Conservation (phyloP, 73 alveolate species). For the Halteria grandinella region DNA sequence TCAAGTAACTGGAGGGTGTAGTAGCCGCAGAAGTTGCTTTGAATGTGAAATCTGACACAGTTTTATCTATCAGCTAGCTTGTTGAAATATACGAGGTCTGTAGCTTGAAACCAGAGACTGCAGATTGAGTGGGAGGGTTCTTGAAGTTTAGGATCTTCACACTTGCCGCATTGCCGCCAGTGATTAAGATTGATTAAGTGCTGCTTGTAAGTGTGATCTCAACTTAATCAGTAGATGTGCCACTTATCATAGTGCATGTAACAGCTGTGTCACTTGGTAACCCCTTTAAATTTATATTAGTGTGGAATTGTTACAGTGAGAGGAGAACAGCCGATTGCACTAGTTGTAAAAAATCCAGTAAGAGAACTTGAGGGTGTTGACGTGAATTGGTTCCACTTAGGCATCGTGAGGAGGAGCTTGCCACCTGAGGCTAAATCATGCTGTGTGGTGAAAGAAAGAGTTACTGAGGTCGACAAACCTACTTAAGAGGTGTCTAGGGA, state of each 20-base stretch:
- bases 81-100: conserved; percentile 2
- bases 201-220: background rate
- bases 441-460: background rate
- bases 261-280: background rate
- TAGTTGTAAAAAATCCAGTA: conserved; percentile 6
- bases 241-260: background rate
- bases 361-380: background rate
- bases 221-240: conserved; percentile 26
- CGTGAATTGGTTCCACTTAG: conserved; percentile 40
- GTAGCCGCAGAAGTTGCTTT: conserved; percentile 1
- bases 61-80: conserved; percentile 1
- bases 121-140: conserved; percentile 14
- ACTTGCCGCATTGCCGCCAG: background rate
- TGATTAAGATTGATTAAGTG: conserved; percentile 1
- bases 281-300: background rate
- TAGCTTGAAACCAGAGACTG: background rate
- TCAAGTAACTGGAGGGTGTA: conserved; percentile 9
- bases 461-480: conserved; percentile 8
- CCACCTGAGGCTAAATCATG: conserved; percentile 35
- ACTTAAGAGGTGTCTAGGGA: conserved; percentile 17
- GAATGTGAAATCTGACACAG: background rate
- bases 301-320: background rate
- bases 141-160: background rate
- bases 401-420: background rate
- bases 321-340: conserved; percentile 4